These are phyloP conservation scores for Trypanosoma scelopori DNA, from an alignment of 208 protist genomes.

Conservation along the genomic window DNA sequence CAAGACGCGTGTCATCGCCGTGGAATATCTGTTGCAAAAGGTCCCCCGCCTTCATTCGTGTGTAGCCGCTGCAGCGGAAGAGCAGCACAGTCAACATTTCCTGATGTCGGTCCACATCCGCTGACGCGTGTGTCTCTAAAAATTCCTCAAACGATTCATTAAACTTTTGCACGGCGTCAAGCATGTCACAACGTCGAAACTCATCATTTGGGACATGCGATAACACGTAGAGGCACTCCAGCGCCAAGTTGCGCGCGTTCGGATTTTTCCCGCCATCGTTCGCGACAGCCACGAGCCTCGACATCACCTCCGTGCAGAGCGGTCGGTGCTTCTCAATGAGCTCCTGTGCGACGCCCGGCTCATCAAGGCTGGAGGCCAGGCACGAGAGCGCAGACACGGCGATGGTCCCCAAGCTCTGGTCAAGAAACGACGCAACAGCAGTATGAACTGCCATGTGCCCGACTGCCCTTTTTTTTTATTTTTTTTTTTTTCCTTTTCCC, in stretches of 20 bases:
- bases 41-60: constrained; percentile 60
- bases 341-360: constrained; percentile 29
- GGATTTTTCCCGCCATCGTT: constrained; percentile 71
- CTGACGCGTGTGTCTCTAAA: constrained; percentile 40
- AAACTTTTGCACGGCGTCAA: constrained; percentile 56
- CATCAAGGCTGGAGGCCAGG: constrained; percentile 47
- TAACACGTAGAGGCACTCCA: constrained; percentile 79
- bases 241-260: constrained; percentile 46
- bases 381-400: constrained; percentile 59
- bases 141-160: constrained; percentile 78
- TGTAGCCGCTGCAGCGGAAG: constrained; percentile 79
- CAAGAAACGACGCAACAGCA: constrained; percentile 56
- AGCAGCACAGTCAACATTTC: constrained; percentile 82
- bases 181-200: constrained; percentile 63
- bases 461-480: constrained; percentile 6
- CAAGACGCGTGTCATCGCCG: constrained; percentile 47
- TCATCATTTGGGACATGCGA: constrained; percentile 52
- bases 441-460: constrained; percentile 36
- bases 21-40: constrained; percentile 70
- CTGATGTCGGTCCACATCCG: constrained; percentile 33
- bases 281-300: constrained; percentile 43
- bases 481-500: neutral
- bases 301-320: constrained; percentile 36
- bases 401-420: constrained; percentile 44
- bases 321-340: constrained; percentile 29